These are phyloP conservation scores for Cyanophora paradoxa DNA, from an alignment of 78 protist genomes.

Conservation along the genomic window DNA sequence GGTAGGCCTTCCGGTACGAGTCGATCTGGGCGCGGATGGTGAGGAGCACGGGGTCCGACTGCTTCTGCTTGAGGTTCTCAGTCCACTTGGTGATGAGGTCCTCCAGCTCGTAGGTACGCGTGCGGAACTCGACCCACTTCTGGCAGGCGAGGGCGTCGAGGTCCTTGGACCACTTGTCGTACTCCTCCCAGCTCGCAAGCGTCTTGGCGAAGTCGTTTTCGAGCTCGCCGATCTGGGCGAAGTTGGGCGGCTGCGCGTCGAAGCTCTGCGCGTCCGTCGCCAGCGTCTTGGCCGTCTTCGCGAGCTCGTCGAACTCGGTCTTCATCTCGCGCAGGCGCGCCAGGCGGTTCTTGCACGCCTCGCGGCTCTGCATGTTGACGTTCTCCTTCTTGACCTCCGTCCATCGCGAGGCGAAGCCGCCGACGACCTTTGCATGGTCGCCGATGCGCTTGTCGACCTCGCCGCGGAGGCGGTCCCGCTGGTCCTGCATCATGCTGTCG, in stretches of 20 bases:
- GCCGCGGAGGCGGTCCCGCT: constrained; percentile 13
- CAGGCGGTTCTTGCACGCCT: neutral
- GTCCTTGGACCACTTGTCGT: constrained; percentile 30
- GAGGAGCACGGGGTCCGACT: neutral
- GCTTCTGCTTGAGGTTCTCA: neutral
- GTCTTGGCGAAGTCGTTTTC: constrained; percentile 4
- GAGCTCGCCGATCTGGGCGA: constrained; percentile 6
- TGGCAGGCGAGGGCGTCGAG: constrained; percentile 18
- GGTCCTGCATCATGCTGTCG: constrained; percentile 30
- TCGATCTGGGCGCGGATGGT: neutral
- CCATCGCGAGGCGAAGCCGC: constrained; percentile 35
- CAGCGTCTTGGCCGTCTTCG: neutral
- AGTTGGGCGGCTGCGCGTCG: neutral
- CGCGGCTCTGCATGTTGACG: neutral
- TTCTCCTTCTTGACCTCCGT: constrained; percentile 34
- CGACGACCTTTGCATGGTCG: neutral
- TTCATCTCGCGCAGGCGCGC: constrained; percentile 10
- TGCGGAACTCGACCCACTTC: constrained; percentile 69
- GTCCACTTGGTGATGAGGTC: constrained; percentile 13
- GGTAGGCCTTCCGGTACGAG: neutral
- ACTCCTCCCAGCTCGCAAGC: constrained; percentile 16
- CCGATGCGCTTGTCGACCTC: neutral
- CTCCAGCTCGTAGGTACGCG: constrained; percentile 39
- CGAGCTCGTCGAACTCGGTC: constrained; percentile 27
- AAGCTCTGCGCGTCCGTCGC: neutral